Percentiles rank a stretch among this genome's conserved stretches.
These are phyloP conservation scores for Solanum paucissectum DNA, from an alignment of 257 asterid genomes.

Conservation along the genomic window DNA sequence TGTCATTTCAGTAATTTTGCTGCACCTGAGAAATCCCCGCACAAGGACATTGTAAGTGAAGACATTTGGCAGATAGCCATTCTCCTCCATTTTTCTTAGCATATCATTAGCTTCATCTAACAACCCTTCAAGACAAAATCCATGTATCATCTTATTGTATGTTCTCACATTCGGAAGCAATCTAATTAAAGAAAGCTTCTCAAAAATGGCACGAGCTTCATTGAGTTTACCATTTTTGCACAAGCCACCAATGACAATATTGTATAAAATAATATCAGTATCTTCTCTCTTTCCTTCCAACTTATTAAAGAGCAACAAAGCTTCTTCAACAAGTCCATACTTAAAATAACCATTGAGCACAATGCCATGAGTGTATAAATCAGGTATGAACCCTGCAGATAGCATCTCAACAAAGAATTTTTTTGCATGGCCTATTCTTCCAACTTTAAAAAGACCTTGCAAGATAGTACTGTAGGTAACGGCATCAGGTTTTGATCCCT, in stretches of 20 bases:
- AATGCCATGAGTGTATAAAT: background rate
- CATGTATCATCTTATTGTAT: background rate
- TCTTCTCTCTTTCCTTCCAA: background rate
- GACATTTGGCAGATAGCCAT: background rate
- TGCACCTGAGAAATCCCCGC: background rate
- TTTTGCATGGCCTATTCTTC: background rate
- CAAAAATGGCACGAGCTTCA: background rate
- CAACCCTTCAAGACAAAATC: background rate
- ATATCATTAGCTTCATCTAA: no score
- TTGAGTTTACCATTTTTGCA: background rate
- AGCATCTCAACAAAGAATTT: background rate
- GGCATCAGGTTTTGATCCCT: background rate
- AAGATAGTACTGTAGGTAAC: background rate
- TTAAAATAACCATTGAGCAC: slow-evolving; percentile 1
- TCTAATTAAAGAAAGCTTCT: background rate
- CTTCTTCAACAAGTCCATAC: background rate
- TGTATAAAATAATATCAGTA: background rate
- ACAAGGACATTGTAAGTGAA: background rate
- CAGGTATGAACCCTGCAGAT: background rate
- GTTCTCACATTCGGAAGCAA: background rate
- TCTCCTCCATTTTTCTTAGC: background rate
- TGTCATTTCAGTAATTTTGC: background rate
- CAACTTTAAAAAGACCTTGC: background rate
- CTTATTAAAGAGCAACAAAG: background rate
- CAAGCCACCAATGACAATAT: background rate